Percentiles rank a stretch among this genome's conserved stretches.
phyloP scores from a whole-genome alignment of 2,329 filamentous ascomycete genomes.

The Diplodia corticola region DNA sequence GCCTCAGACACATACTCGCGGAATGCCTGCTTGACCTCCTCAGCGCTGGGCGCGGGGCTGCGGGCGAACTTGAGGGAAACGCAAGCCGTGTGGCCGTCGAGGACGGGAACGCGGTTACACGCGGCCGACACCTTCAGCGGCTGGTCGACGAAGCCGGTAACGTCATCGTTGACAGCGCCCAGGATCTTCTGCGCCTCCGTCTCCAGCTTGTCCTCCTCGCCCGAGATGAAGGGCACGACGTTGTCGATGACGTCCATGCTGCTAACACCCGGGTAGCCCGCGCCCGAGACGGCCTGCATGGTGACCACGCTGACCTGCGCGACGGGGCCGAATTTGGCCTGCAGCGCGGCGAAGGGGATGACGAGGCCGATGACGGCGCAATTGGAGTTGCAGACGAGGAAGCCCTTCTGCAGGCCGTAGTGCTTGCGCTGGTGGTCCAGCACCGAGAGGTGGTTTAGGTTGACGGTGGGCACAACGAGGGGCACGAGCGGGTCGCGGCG shows the following conservation, averaged over 20 bases:
- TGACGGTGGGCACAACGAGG: slow-evolving; percentile 92
- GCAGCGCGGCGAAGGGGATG: slow-evolving; percentile 88
- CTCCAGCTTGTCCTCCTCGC: slow-evolving; percentile 96
- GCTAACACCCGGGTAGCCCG: slow-evolving; percentile 85
- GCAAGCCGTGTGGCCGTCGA: slow-evolving; percentile 94
- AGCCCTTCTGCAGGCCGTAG: slow-evolving; percentile 75
- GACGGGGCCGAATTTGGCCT: slow-evolving; percentile 79
- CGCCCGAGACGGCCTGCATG: slow-evolving; percentile 91
- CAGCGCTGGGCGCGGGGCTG: slow-evolving; percentile 70
- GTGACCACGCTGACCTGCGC: slow-evolving; percentile 82
- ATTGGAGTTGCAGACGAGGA: slow-evolving; percentile 97
- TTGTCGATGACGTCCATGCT: slow-evolving; percentile 97
- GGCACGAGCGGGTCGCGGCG: slow-evolving; percentile 86
- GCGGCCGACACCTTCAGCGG: slow-evolving; percentile 77
- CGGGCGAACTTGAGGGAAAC: slow-evolving; percentile 81
- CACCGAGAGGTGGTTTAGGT: slow-evolving; percentile 80
- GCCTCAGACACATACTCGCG: slow-evolving; percentile 80
- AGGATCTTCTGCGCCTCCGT: slow-evolving; percentile 95
- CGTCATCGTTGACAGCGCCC: slow-evolving; percentile 68
- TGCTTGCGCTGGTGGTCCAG: slow-evolving; percentile 84
- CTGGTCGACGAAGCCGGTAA: slow-evolving; percentile 77
- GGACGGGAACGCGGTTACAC: slow-evolving; percentile 91
- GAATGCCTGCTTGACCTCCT: slow-evolving; percentile 77
- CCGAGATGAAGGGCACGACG: slow-evolving; percentile 87
- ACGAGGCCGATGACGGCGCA: slow-evolving; percentile 96